phyloP scores from a whole-genome alignment of 352 stramenopile species.

The Globisporangium takayamanum region DNA sequence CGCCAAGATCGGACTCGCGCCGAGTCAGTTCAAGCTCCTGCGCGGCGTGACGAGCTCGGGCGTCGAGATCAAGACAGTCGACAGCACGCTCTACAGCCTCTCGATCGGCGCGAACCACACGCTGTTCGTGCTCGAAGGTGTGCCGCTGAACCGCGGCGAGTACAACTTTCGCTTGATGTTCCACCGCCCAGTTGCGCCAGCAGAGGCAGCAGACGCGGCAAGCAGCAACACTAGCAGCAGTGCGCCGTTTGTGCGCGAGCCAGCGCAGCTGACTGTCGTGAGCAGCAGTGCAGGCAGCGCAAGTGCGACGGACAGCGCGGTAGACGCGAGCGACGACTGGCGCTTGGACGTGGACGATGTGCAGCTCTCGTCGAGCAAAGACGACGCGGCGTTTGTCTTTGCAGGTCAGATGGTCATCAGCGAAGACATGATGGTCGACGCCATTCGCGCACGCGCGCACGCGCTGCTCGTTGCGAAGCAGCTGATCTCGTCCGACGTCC shows the following conservation, averaged over 20 bases:
- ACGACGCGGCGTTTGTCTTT: conserved; percentile 48
- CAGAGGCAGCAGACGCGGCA: background rate
- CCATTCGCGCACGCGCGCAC: conserved; percentile 54
- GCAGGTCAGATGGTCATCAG: conserved; percentile 65
- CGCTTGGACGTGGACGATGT: conserved; percentile 62
- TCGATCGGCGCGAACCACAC: conserved; percentile 65
- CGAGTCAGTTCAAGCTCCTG: conserved; percentile 70
- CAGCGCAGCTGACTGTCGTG: conserved; percentile 17
- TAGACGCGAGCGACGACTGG: conserved; percentile 16
- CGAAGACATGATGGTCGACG: conserved; percentile 67
- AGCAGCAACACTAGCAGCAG: conserved; percentile 9
- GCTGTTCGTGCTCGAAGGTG: conserved; percentile 59
- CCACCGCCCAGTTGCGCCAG: conserved; percentile 21
- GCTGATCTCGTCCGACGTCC: conserved; percentile 22
- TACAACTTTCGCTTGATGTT: conserved; percentile 77
- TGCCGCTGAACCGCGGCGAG: conserved; percentile 58
- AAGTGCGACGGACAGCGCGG: conserved; percentile 13
- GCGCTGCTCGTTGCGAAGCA: conserved; percentile 36
- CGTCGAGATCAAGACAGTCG: conserved; percentile 77
- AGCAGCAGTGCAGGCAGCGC: background rate
- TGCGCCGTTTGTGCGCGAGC: conserved; percentile 3
- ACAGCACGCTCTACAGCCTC: conserved; percentile 69
- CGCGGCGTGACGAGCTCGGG: conserved; percentile 58
- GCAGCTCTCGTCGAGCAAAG: conserved; percentile 35
- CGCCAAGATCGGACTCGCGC: conserved; percentile 31